Base-by-base conservation (phyloP, 1,284 basidiomycete species). In the Sporisorium iseilematis-ciliati region DNA sequence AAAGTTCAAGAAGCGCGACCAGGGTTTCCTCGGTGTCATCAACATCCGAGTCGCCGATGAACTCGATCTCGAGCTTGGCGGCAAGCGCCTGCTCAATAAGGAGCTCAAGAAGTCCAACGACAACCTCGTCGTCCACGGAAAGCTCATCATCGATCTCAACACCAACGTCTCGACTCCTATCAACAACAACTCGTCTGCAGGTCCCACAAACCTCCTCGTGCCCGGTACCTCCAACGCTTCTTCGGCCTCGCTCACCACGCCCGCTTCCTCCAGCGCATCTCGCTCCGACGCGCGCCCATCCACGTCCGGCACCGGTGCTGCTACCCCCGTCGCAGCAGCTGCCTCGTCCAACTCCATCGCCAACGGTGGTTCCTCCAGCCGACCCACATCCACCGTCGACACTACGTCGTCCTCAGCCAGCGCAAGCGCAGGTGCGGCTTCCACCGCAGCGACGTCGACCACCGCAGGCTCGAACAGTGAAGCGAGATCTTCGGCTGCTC, bases 1-100 rank as follows among this genome's bases (percentile, higher is more conserved):
- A 86, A 97, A 96, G 87, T 97, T 97, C 88, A 97, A 96, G 88
- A 89, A 93, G 86, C 91, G 91, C 86, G 94, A 97, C 86, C 94
- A 97, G 84, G 94, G 94, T 5, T 97, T 97, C 86, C 88, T 97
- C 51, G 94, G 94, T 57, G 94, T 95, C 29, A 94, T 97, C 83
- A 96, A 96, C 84, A 90, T 97, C 80, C 90, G 91, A 75, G 93
- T 97, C 67, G 90, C 91, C 75, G 92, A 95, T 86, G 91, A 92
- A n/a, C 88, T 97, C 56, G 94, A 96, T 85, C 88, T 96, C 42
- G 92, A 94, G 72, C 87, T 94, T 18, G 94, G 92, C 58, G 93
- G 93, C 16, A 93, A 95, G 86, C 93, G 93, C 92, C 73, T 85
- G 12, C 77, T 85, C 42, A 85, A 83, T 49, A 79, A 83, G 50